A percentile compares a stretch with the other conserved stretches of the same genome.
Evolutionary conservation across 352 stramenopile genomes (phyloP).

Genomic region (Phytophthora brassicae): DNA sequence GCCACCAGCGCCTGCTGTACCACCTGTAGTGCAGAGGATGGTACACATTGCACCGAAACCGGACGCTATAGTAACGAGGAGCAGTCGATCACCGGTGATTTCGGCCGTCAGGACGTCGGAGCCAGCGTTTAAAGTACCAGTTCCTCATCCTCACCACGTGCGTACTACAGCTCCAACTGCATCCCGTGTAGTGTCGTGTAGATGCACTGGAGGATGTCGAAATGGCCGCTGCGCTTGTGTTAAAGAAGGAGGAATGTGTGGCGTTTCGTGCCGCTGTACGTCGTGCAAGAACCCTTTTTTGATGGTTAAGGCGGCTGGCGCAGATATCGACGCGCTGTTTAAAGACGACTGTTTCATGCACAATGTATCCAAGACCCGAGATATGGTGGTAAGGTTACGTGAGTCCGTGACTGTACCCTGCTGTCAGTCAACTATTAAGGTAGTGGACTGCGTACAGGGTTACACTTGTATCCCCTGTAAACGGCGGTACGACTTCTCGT

Average conservation of each 20-base stretch:
- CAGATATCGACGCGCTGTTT: constrained; percentile 72
- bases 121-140: constrained; percentile 17
- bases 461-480: constrained; percentile 56
- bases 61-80: constrained; percentile 29
- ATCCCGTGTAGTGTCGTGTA: constrained; percentile 66
- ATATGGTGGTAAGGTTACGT: constrained; percentile 79
- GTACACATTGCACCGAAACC: constrained; percentile 82
- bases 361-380: constrained; percentile 83
- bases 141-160: constrained; percentile 7
- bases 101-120: constrained; percentile 11
- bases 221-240: constrained; percentile 84
- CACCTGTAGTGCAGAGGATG: constrained; percentile 42
- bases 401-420: constrained; percentile 70
- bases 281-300: constrained; percentile 88
- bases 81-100: constrained; percentile 6
- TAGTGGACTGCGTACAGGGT: constrained; percentile 77
- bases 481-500: constrained; percentile 74
- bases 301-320: constrained; percentile 76
- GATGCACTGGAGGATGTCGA: constrained; percentile 78
- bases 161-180: constrained; percentile 19
- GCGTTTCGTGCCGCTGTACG: constrained; percentile 73
- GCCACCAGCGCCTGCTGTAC: constrained; percentile 25
- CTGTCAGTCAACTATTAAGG: constrained; percentile 55
- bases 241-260: constrained; percentile 82
- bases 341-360: constrained; percentile 87